Conservation (phyloP, 2,329 filamentous ascomycete genomes). For the Alternaria solani region DNA sequence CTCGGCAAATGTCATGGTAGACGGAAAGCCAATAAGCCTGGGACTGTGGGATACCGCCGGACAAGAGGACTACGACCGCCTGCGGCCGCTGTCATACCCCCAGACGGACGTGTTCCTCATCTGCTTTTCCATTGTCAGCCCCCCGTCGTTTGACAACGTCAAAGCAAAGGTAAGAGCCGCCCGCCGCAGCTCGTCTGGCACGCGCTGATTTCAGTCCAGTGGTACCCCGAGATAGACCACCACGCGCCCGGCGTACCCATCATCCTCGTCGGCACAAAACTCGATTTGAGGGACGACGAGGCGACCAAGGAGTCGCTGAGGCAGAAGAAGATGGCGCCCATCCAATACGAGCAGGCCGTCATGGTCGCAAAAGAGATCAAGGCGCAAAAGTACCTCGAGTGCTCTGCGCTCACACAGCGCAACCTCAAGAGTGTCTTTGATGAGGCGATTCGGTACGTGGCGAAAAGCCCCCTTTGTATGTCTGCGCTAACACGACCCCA, state of each 20-base stretch:
- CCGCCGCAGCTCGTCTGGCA: not conserved
- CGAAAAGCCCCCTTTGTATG: not conserved
- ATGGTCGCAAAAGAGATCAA: conserved; percentile 91
- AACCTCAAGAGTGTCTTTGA: conserved; percentile 99
- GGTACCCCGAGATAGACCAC: conserved; percentile 97
- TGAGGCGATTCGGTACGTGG: conserved; percentile 89
- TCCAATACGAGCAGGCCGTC: conserved; percentile 91
- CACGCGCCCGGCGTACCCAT: conserved; percentile 95
- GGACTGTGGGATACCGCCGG: conserved; percentile 98
- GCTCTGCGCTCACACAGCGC: conserved; percentile 93
- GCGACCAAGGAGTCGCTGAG: conserved; percentile 82
- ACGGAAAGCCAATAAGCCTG: conserved; percentile 95
- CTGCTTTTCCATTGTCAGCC: conserved; percentile 98
- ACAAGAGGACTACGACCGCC: conserved; percentile 96
- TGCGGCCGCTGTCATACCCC: conserved; percentile 94
- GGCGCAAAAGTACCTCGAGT: conserved; percentile 97
- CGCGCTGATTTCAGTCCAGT: conserved; percentile 63
- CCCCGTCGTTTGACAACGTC: conserved; percentile 98
- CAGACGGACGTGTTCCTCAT: conserved; percentile 99
- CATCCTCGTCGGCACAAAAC: conserved; percentile 95
- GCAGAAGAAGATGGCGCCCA: conserved; percentile 95
- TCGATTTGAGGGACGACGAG: conserved; percentile 91
- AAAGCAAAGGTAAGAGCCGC: conserved; percentile 81
- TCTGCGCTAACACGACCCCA: conserved; percentile 33
- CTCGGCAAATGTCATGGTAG: conserved; percentile 98